Evolutionary conservation across 768 basidiomycete genomes (phyloP).

Genomic region (Glaciozyma martinii): DNA sequence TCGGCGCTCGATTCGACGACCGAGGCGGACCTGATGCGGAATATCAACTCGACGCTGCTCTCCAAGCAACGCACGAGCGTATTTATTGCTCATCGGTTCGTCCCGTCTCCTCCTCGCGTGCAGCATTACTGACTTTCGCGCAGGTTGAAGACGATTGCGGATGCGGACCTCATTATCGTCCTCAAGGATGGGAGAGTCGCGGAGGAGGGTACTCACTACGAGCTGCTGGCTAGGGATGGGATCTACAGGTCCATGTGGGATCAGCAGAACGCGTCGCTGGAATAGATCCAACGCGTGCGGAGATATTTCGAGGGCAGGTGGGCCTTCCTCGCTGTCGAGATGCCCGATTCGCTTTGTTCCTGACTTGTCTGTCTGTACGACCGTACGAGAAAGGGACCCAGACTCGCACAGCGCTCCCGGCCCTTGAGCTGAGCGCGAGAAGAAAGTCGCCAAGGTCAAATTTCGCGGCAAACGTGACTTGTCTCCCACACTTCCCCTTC

Average conservation of each 20-base stretch:
- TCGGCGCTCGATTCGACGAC: conserved; percentile 93
- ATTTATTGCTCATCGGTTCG: conserved; percentile 80
- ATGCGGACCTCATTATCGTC: conserved; percentile 85
- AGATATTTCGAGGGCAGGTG: too few relatives aligned
- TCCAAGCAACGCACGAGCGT: conserved; percentile 80
- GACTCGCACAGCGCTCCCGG: too few relatives aligned
- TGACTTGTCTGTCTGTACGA: too few relatives aligned
- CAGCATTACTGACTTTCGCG: neutral
- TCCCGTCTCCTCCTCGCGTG: neutral
- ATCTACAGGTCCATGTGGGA: conserved; percentile 37
- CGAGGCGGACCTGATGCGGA: conserved; percentile 87
- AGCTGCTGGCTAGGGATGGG: conserved; percentile 56
- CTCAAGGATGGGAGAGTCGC: conserved; percentile 80
- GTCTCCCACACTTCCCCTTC: too few relatives aligned
- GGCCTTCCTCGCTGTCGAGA: too few relatives aligned
- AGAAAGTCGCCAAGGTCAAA: too few relatives aligned
- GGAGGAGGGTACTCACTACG: conserved; percentile 88
- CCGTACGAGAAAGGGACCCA: too few relatives aligned
- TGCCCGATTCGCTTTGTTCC: too few relatives aligned
- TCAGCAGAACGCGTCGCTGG: conserved; percentile 24
- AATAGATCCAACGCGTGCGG: neutral
- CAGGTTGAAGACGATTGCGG: conserved; percentile 70
- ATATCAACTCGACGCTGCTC: conserved; percentile 69
- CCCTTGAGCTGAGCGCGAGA: too few relatives aligned
- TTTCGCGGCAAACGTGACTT: too few relatives aligned